phyloP scores from a whole-genome alignment of 108 stramenopile genomes.

The Nitzschia sp. region DNA sequence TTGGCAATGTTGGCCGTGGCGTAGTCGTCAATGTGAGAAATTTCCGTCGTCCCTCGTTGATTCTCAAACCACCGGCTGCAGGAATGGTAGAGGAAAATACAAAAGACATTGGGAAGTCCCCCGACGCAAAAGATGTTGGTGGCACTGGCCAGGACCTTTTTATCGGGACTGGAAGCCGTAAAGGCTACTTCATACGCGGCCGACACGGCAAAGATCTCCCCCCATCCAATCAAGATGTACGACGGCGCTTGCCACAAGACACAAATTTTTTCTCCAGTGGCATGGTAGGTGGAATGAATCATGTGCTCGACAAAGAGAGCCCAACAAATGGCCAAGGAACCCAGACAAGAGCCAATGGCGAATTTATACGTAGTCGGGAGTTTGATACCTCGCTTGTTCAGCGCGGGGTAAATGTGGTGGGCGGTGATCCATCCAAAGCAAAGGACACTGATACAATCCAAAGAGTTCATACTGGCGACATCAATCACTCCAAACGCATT shows the following conservation, averaged over 20 bases:
- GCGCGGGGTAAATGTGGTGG: conserved; percentile 60
- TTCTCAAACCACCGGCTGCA: conserved; percentile 71
- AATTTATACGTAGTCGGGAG: conserved; percentile 83
- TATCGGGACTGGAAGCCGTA: conserved; percentile 70
- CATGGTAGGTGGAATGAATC: conserved; percentile 59
- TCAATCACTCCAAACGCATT: conserved; percentile 70
- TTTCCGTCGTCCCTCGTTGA: conserved; percentile 49
- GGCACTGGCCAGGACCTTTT: conserved; percentile 76
- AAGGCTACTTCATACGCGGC: conserved; percentile 86
- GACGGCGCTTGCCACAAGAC: conserved; percentile 79
- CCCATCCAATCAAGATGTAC: conserved; percentile 81
- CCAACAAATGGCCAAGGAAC: conserved; percentile 68
- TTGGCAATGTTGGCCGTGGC: conserved; percentile 61
- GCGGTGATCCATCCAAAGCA: conserved; percentile 72
- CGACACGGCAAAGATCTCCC: conserved; percentile 86
- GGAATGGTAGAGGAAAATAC: conserved; percentile 64
- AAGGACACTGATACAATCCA: conserved; percentile 73
- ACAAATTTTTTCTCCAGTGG: conserved; percentile 57
- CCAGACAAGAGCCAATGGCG: conserved; percentile 73
- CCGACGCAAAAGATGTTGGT: conserved; percentile 81
- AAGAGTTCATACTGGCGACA: conserved; percentile 79
- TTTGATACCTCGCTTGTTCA: conserved; percentile 63
- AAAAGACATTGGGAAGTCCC: conserved; percentile 82
- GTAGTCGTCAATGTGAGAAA: conserved; percentile 67
- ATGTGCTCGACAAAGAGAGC: conserved; percentile 68